Evolutionary conservation across 805 yeast species (phyloP).

Genomic region (Metschnikowia rubicola): DNA sequence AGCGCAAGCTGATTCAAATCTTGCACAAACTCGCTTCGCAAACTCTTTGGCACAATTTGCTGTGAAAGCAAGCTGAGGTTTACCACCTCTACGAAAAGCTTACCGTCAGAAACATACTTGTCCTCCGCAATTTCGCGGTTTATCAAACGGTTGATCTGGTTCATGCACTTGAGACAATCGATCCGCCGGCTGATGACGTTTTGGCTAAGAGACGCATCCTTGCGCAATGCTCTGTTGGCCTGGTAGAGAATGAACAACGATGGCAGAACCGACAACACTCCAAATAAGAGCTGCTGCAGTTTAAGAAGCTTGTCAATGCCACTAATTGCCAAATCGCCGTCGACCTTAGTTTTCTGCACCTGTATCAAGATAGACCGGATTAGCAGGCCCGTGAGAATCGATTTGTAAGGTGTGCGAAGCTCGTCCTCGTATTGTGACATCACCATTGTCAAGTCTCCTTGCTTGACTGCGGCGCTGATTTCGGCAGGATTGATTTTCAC

Average conservation of each 20-base stretch:
- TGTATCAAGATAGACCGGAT: conserved; percentile 80
- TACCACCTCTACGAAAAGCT: conserved; percentile 62
- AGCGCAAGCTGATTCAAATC: conserved; percentile 56
- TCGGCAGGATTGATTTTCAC: conserved; percentile 19
- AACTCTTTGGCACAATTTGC: conserved; percentile 46
- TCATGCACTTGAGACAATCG: conserved; percentile 44
- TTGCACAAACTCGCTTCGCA: conserved; percentile 53
- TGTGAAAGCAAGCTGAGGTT: conserved; percentile 51
- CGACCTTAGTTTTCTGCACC: conserved; percentile 94
- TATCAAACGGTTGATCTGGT: conserved; percentile 57
- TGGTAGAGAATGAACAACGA: conserved; percentile 58
- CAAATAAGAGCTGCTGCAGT: conserved; percentile 93
- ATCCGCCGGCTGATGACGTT: conserved; percentile 28
- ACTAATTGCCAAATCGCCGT: conserved; percentile 82
- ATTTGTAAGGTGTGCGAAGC: conserved; percentile 63
- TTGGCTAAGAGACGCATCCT: conserved; percentile 31
- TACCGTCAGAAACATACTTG: conserved; percentile 38
- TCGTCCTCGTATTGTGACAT: conserved; percentile 80
- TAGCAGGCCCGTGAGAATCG: conserved; percentile 64
- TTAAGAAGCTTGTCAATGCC: conserved; percentile 89
- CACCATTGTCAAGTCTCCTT: conserved; percentile 77
- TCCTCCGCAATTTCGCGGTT: conserved; percentile 13
- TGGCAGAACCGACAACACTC: conserved; percentile 86
- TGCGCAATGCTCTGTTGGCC: conserved; percentile 26
- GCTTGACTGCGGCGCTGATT: conserved; percentile 49